Evolutionary conservation across 495 filamentous ascomycete genomes (phyloP).

Genomic region (Hypoxylon intermedium): DNA sequence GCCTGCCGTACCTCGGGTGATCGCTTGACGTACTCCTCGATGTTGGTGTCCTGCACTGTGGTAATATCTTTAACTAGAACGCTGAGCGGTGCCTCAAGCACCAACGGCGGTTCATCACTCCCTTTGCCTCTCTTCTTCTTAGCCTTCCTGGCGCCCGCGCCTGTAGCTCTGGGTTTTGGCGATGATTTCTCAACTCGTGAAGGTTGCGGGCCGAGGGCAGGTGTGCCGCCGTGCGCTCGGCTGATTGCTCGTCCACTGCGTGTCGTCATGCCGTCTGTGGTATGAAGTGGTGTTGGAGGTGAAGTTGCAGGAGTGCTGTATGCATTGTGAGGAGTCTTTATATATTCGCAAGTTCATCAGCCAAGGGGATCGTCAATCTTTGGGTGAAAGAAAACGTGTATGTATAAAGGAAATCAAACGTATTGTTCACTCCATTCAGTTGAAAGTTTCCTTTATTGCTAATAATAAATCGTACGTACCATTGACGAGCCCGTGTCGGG

Average conservation of each 20-base stretch:
- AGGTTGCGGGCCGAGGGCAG: slow-evolving; percentile 22
- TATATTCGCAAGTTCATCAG: slow-evolving; percentile 12
- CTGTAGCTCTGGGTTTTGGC: slow-evolving; percentile 38
- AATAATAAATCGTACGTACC: slow-evolving; percentile 39
- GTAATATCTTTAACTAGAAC: slow-evolving; percentile 69
- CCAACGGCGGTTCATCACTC: slow-evolving; percentile 56
- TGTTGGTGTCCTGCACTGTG: slow-evolving; percentile 72
- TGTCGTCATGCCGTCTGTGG: slow-evolving; percentile 47
- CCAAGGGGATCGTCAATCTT: neutral
- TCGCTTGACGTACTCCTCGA: slow-evolving; percentile 81
- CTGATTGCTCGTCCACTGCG: slow-evolving; percentile 55
- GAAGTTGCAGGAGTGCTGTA: slow-evolving; percentile 61
- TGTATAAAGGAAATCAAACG: slow-evolving; percentile 19
- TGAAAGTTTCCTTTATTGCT: slow-evolving; percentile 15
- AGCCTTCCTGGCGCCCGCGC: slow-evolving; percentile 38
- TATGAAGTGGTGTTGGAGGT: slow-evolving; percentile 54
- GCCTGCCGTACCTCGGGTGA: slow-evolving; percentile 66
- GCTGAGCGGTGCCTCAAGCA: slow-evolving; percentile 75
- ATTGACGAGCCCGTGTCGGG: slow-evolving; percentile 36
- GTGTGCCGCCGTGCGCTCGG: slow-evolving; percentile 23
- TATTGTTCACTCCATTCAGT: slow-evolving; percentile 23
- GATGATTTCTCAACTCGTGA: slow-evolving; percentile 47
- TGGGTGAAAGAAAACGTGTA: slow-evolving; percentile 2
- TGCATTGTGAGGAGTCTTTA: slow-evolving; percentile 44
- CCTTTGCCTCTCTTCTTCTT: slow-evolving; percentile 63